Base-by-base conservation (phyloP, 306 rosid genomes). In the Fragaria ananassa region DNA sequence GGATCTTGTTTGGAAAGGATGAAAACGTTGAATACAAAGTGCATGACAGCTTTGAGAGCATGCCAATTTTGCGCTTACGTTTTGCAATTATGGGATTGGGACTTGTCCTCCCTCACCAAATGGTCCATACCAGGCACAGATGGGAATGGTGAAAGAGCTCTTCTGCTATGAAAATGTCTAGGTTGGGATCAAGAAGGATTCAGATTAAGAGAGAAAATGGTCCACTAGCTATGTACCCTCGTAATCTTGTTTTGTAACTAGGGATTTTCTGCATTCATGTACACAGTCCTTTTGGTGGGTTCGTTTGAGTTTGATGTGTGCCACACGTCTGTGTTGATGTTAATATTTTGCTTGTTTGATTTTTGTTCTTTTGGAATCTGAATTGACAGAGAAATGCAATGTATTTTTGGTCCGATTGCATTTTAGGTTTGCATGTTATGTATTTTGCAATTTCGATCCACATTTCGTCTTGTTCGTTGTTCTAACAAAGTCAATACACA, bases 11-110 rank as follows among this genome's bases (percentile, higher is more conserved):
- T 70, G 39, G 74, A 78, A 81, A 64, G 81, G 81, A 74, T 85
- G 80, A 79, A 81, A 81, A 72, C 47, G 50, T 72, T 62, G 67
- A 71, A 69, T 35, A 53, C 45, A 46, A 62, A 70, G 66, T 31
- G 44, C 42, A 44, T 50, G 75, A 83, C 64, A 47, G 29, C 67
- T 14, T 44, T 67, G 19, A 18, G 72, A 60, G 67, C 56, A 70
- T 11, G 66, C 76, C 74, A 76, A 62, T 19, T 35, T 46, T 41
- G 61, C 64, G 49, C 14, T 58, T 78, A 66, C 74, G 51, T 56
- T 51, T 75, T 50, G 75, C 83, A 85, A 71, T 85, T 71, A 81
- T 78, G 83, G 81, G 80, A 44, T 74, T 29, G 62, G 35, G 79
- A 79, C 45, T 67, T 71, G 23, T 54, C 69, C 44, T 15, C 34